phyloP scores from a whole-genome alignment of 148 eudicot species.

The Camellia granthamiana region DNA sequence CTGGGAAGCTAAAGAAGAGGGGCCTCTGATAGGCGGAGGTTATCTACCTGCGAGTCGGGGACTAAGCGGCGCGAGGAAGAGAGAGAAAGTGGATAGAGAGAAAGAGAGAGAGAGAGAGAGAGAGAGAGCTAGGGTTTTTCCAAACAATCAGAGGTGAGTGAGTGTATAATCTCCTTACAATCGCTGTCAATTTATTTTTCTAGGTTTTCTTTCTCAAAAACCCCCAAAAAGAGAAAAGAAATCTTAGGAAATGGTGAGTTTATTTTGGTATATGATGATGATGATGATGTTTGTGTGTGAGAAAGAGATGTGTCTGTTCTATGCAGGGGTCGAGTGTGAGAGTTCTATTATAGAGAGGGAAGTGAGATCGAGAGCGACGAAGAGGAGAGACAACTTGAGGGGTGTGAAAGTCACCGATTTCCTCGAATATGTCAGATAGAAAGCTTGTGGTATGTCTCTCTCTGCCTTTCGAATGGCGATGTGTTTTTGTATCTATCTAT shows the following conservation, averaged over 20 bases:
- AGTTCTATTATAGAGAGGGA: conserved; percentile 43
- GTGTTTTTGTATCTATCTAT: too few species aligned
- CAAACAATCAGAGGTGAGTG: conserved; percentile 9
- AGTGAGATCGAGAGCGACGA: conserved; percentile 36
- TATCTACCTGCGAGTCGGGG: not conserved
- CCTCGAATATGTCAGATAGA: conserved; percentile 48
- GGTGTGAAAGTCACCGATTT: not conserved
- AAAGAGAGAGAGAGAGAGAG: not conserved
- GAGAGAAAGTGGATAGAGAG: not conserved
- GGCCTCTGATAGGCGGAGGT: too few species aligned
- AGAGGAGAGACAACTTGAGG: conserved; percentile 6
- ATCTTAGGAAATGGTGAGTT: conserved; percentile 29
- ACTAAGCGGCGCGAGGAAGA: conserved; percentile 12
- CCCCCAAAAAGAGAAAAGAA: not conserved
- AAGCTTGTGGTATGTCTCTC: conserved; percentile 84
- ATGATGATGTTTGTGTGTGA: conserved; percentile 73
- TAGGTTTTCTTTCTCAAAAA: not conserved
- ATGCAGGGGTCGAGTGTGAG: conserved; percentile 95
- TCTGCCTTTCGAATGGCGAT: not conserved
- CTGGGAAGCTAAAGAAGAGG: too few species aligned
- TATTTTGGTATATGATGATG: conserved; percentile 22
- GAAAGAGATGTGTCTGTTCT: conserved; percentile 91
- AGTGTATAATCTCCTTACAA: conserved; percentile 10
- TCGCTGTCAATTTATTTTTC: not conserved
- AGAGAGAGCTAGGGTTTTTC: conserved; percentile 17